These are phyloP conservation scores for Nitzschia sp. DNA, from an alignment of 108 stramenopile species.

Conservation along the genomic window DNA sequence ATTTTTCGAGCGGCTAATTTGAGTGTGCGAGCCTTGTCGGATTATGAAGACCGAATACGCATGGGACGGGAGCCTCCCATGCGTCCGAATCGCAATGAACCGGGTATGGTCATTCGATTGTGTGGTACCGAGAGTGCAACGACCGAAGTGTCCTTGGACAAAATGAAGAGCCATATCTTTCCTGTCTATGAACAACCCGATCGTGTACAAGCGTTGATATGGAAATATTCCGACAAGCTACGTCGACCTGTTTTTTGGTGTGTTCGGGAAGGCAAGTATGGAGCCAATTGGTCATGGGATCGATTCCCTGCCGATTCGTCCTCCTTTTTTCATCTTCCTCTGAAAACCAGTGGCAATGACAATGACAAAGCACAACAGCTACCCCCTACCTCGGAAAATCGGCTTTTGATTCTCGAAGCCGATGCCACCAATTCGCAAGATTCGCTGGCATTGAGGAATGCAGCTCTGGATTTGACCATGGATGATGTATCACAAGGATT, in stretches of 20 bases:
- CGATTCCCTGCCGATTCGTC: constrained; percentile 13
- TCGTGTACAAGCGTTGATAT: constrained; percentile 17
- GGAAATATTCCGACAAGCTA: constrained; percentile 11
- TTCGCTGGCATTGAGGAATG: constrained; percentile 18
- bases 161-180: constrained; percentile 16
- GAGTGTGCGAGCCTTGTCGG: constrained; percentile 8
- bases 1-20: constrained; percentile 16
- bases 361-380: background rate
- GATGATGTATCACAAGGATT: constrained; percentile 32
- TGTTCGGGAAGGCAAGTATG: constrained; percentile 15
- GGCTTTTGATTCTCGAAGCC: constrained; percentile 22
- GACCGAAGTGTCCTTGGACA: constrained; percentile 15
- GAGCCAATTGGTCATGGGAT: constrained; percentile 15
- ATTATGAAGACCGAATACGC: constrained; percentile 19
- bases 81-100: background rate
- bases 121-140: constrained; percentile 13
- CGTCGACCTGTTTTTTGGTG: constrained; percentile 16
- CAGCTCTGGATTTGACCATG: constrained; percentile 24
- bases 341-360: background rate
- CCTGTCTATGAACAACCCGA: constrained; percentile 23
- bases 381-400: background rate
- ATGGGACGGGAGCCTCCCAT: constrained; percentile 20
- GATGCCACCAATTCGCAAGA: constrained; percentile 30
- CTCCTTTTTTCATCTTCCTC: background rate
- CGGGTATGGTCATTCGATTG: constrained; percentile 21